These are phyloP conservation scores for Saccharomyces hybrid DNA, from an alignment of 1,139 yeast genomes.

Conservation along the genomic window DNA sequence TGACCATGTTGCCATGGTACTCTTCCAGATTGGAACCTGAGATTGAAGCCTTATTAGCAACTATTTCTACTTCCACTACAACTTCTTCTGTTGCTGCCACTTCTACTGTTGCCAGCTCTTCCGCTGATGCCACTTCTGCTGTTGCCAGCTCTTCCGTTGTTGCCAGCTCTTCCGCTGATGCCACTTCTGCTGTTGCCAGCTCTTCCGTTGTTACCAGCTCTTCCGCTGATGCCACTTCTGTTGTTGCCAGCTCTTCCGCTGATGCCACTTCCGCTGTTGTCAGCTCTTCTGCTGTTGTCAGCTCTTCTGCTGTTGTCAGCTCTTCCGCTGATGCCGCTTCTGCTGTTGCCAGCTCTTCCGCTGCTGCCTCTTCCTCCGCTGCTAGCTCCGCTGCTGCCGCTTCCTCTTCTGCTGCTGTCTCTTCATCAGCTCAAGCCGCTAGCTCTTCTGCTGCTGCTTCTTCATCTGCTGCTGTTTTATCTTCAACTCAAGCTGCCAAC, in stretches of 20 bases:
- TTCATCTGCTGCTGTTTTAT: constrained; percentile 16
- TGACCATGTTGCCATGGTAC: constrained; percentile 37
- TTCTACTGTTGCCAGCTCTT: not conserved
- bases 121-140: constrained; percentile 3
- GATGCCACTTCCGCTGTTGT: not conserved
- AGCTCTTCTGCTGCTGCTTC: constrained; percentile 8
- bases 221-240: not conserved
- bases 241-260: constrained; percentile 16
- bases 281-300: not conserved
- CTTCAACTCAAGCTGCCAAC: constrained; percentile 17
- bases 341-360: not conserved
- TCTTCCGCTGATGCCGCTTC: not conserved
- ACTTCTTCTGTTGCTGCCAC: not conserved
- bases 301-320: not conserved
- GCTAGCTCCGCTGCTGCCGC: not conserved
- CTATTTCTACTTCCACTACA: not conserved
- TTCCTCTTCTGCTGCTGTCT: not conserved
- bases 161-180: not conserved
- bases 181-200: not conserved
- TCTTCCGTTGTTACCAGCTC: constrained; percentile 3
- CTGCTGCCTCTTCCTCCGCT: not conserved
- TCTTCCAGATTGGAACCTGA: constrained; percentile 26
- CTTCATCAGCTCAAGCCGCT: constrained; percentile 19
- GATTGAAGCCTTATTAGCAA: not conserved
- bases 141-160: not conserved